Conservation (phyloP, 2,329 filamentous ascomycete genomes). For the Ceratocystis lukuohia region DNA sequence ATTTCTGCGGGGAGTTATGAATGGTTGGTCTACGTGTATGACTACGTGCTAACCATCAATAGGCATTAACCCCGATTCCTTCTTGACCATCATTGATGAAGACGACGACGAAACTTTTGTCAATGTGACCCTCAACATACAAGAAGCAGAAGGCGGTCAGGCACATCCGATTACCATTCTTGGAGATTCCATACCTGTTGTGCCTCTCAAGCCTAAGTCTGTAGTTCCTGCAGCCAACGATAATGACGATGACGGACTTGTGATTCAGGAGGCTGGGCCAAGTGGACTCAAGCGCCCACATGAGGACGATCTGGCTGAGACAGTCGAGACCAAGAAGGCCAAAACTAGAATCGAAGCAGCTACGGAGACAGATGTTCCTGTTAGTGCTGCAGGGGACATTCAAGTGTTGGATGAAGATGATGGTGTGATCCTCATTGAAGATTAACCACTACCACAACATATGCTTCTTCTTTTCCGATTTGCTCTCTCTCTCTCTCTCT, state of each 20-base stretch:
- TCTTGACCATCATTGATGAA: constrained; percentile 75
- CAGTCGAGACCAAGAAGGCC: constrained; percentile 35
- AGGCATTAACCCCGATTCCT: constrained; percentile 58
- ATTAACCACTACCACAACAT: constrained; percentile 23
- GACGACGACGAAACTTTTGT: constrained; percentile 62
- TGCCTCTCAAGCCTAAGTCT: constrained; percentile 40
- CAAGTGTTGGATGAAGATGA: constrained; percentile 24
- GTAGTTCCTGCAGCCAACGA: constrained; percentile 27
- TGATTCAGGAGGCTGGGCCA: neutral
- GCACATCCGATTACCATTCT: constrained; percentile 12
- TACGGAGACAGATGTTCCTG: neutral
- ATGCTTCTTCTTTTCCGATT: neutral
- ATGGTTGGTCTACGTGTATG: neutral
- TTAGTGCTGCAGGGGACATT: constrained; percentile 21
- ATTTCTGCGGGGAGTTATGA: neutral
- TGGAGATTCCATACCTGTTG: constrained; percentile 29
- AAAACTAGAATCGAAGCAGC: constrained; percentile 26
- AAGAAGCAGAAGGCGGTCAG: constrained; percentile 30
- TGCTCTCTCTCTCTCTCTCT: neutral
- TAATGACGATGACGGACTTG: constrained; percentile 28
- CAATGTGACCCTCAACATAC: constrained; percentile 62
- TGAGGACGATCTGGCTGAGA: constrained; percentile 22
- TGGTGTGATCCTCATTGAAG: constrained; percentile 35
- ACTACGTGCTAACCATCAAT: constrained; percentile 22
- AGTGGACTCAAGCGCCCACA: constrained; percentile 33